phyloP scores from a whole-genome alignment of 2,329 filamentous ascomycete species.

The Fonsecaea multimorphosa region DNA sequence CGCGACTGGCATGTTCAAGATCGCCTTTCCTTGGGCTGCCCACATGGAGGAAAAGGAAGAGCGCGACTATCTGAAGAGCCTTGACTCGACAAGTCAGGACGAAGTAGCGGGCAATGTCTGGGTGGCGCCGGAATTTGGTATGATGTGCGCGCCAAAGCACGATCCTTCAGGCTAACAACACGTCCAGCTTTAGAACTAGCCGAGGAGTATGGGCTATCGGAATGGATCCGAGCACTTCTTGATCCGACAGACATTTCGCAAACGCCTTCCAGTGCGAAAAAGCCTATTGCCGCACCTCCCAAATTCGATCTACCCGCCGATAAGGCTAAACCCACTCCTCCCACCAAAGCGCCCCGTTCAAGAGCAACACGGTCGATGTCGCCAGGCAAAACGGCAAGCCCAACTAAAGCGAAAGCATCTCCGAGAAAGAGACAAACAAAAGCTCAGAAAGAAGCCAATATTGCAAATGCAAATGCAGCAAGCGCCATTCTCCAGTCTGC shows the following conservation, averaged over 20 bases:
- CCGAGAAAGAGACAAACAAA: conserved; percentile 61
- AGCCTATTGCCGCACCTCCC: conserved; percentile 80
- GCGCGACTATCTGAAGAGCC: conserved; percentile 78
- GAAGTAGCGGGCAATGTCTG: conserved; percentile 97
- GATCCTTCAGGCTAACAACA: conserved; percentile 33
- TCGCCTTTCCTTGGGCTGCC: conserved; percentile 69
- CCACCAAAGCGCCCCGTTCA: conserved; percentile 42
- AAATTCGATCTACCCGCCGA: conserved; percentile 69
- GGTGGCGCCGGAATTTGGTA: conserved; percentile 80
- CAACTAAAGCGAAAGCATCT: conserved; percentile 51
- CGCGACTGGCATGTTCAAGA: conserved; percentile 74
- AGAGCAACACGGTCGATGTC: conserved; percentile 66
- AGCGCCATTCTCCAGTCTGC: conserved; percentile 57
- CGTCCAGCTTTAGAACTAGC: conserved; percentile 76
- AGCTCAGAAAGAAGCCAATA: conserved; percentile 56
- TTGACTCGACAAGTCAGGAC: conserved; percentile 78
- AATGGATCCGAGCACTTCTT: conserved; percentile 91
- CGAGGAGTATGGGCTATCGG: conserved; percentile 81
- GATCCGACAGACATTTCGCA: conserved; percentile 81
- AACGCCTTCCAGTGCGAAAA: conserved; percentile 70
- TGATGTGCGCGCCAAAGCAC: conserved; percentile 28
- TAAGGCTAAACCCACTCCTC: conserved; percentile 42
- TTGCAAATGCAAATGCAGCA: conserved; percentile 56
- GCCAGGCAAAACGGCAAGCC: conserved; percentile 52
- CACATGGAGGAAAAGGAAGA: conserved; percentile 64